phyloP scores from a whole-genome alignment of 257 asterid genomes.

The Solanum chiquidenum region DNA sequence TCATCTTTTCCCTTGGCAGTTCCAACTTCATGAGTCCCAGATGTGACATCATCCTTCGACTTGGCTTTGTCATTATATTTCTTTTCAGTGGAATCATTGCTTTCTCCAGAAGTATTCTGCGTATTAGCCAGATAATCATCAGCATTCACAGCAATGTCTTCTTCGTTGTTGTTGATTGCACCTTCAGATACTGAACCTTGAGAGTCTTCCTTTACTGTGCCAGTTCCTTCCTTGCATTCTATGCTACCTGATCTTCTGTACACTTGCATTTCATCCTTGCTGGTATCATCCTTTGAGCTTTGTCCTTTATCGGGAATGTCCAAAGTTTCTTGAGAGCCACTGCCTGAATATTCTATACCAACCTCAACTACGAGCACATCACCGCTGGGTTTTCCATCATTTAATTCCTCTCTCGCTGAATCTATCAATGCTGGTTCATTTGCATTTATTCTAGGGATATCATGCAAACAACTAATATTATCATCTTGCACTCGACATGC shows the following conservation, averaged over 20 bases:
- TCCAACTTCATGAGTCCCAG: slow-evolving; percentile 27
- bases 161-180: slow-evolving; percentile 8
- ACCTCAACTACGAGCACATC: slow-evolving; percentile 28
- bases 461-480: slow-evolving; percentile 10
- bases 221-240: slow-evolving; percentile 39
- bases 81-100: slow-evolving; percentile 7
- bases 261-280: slow-evolving; percentile 43
- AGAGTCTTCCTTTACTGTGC: slow-evolving; percentile 15
- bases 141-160: slow-evolving; percentile 18
- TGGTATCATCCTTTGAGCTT: slow-evolving; percentile 15
- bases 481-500: slow-evolving; percentile 70
- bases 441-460: slow-evolving; percentile 13
- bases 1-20: slow-evolving; percentile 24
- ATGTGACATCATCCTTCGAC: slow-evolving; percentile 15
- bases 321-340: slow-evolving; percentile 32
- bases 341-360: slow-evolving; percentile 19
- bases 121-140: slow-evolving; percentile 14
- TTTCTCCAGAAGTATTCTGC: slow-evolving; percentile 14
- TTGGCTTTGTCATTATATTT: neutral
- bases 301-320: slow-evolving; percentile 33
- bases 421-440: slow-evolving; percentile 26
- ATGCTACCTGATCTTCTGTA: slow-evolving; percentile 52
- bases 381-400: slow-evolving; percentile 23
- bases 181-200: slow-evolving; percentile 30
- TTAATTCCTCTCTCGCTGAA: slow-evolving; percentile 13